Evolutionary conservation across 495 filamentous ascomycete genomes (phyloP), one percentile per base, ranked within the genome.

Genomic region (Xylaria telfairii): DNA sequence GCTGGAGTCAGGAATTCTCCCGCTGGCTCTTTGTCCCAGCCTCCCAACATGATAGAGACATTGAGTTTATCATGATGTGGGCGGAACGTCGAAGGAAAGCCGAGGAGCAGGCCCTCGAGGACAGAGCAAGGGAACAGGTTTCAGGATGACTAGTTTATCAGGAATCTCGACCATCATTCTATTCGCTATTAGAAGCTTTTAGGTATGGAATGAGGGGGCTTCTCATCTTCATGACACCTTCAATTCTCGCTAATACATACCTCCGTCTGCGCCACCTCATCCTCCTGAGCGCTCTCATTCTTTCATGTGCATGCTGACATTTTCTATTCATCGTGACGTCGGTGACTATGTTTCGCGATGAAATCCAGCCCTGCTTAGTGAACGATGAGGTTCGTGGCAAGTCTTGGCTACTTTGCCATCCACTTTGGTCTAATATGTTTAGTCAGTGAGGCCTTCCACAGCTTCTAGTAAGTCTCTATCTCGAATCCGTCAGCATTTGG

Each of bases 21-120:
- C 69, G 66, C 37, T 88, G 84, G 84, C 71, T 83, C 30, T 88
- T 85, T 54, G 64, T 82, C 13, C 78, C 81, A 5, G 81, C 75
- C 3, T 75, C 78, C 8, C 79, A 84, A 68, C 85, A 87, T 56
- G 82, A 85, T 15, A 75, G 62, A 24, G 85, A 86, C 49, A 54
- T 82, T 39, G 74, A 78, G 13, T 74, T 72, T 28, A 69, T 79
- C 26, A 56, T 71, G 13, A 70, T 30, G 53, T 73, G 72, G 75
- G 69, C 34, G 12, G 71, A 74, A 51, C 72, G 69, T n/a, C 71
- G 53, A 46, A 69, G 32, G 4, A 59, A 34, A 12, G 26, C 47
- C 19, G 71, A 57, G 41, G 53, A 54, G 12, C 47, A 41, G 8
- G 64, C 49, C 7, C 4, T n/a, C 0, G 54, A n/a, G 8, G n/a